Base-by-base conservation (phyloP, 345 rosid genomes). In the Bruguiera parviflora region DNA sequence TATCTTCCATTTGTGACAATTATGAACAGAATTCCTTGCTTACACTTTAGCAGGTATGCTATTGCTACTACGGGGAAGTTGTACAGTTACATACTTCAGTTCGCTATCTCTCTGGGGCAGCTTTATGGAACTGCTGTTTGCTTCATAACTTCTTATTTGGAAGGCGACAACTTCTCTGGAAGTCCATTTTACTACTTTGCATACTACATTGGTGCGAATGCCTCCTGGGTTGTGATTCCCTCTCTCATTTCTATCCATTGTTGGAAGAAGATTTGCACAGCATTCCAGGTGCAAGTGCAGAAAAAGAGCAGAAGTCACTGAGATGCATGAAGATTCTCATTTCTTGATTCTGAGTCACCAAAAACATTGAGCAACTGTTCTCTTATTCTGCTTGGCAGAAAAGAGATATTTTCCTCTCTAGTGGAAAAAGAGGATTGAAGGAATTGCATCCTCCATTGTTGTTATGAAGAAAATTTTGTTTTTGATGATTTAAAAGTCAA, bases 121-220 rank as follows among this genome's bases (percentile, higher is more conserved):
- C 96, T 95, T 25, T 95, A 95, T 53, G 99, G 99, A 73, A 84
- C 89, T 75, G 75, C 82, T 29, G 87, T 92, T 4, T 95, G 90
- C 73, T 95, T 84, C 84, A 64, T 92, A 59, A 92, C 96, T 28
- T 79, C 99, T 18, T 61, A 68, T 70, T 80, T 92, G 87, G 96
- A 95, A 52, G 97, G 97, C 18, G 92, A 90, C 73, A 82, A 88
- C 82, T 92, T 87, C 71, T 88, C 97, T 6, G 67, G 87, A 1
- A 87, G 83, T 79, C 65, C 84, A 0, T 82, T 72, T 46, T 82
- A 89, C 77, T 92, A 91, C 62, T 87, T 87, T 72, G 81, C 86
- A 0, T 95, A 92, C 80, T 95, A 88, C 72, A 33, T 92, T 24
- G 33, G 75, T 0, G 89, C 92, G 46, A 95, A 95, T 61, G 78